phyloP scores from a whole-genome alignment of 331 rosid species.

The Malus hybrid region DNA sequence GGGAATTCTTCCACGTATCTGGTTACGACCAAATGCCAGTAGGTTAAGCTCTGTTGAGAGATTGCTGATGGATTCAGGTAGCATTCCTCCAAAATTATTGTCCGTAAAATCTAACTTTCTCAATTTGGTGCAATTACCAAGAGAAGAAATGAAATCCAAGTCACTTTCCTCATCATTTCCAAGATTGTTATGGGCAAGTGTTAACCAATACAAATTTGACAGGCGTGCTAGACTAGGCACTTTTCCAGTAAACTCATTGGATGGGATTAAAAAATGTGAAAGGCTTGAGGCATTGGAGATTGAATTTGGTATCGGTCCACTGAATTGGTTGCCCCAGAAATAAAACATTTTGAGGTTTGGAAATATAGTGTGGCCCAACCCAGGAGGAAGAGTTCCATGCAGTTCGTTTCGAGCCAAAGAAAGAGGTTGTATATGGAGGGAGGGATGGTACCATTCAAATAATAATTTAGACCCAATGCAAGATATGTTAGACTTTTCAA shows the following conservation, averaged over 20 bases:
- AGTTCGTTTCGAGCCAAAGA: not conserved
- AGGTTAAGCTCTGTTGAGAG: conserved; percentile 1
- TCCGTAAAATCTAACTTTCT: rapidly evolving
- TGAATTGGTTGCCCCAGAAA: not conserved
- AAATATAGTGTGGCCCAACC: not conserved
- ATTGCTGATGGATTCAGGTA: conserved; percentile 21
- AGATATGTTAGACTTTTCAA: too few relatives aligned
- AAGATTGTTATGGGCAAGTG: not conserved
- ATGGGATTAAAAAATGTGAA: not conserved
- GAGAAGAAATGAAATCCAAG: conserved; percentile 8
- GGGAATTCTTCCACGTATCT: not conserved
- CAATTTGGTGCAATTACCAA: conserved; percentile 9
- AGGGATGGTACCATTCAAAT: not conserved
- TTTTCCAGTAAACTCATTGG: conserved; percentile 7
- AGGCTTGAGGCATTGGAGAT: conserved; percentile 13
- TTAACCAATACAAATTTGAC: not conserved
- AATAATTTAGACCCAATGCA: not conserved
- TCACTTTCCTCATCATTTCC: conserved; percentile 1
- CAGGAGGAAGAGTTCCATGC: conserved; percentile 7
- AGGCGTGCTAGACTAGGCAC: conserved; percentile 9
- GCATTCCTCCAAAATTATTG: conserved; percentile 19
- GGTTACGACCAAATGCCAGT: not conserved
- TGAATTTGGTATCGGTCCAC: not conserved
- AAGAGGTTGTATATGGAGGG: not conserved
- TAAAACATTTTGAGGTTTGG: not conserved